These are phyloP conservation scores for Candida rishiriensis DNA, from an alignment of 805 yeast genomes.

Conservation along the genomic window DNA sequence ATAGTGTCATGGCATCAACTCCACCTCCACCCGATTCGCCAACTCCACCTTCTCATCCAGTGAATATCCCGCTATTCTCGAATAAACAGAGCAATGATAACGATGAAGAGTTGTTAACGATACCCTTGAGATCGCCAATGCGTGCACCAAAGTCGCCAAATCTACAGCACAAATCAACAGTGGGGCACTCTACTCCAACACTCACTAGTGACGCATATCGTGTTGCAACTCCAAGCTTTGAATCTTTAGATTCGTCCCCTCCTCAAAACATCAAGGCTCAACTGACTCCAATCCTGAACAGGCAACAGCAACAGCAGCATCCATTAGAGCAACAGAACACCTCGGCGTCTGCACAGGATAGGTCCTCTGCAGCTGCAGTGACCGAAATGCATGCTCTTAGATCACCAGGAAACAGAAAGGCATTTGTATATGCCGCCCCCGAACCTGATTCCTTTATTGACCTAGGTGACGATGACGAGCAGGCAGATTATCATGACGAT, in stretches of 20 bases:
- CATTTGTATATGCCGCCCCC: constrained; percentile 14
- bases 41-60: neutral
- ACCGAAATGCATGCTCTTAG: constrained; percentile 5
- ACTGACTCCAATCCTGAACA: neutral
- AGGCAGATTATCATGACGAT: neutral
- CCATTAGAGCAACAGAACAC: neutral
- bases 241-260: too few species aligned
- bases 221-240: too few species aligned
- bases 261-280: too few species aligned
- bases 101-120: constrained; percentile 20
- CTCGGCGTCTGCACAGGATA: neutral
- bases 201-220: too few species aligned
- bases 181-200: too few species aligned
- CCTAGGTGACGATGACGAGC: constrained; percentile 14
- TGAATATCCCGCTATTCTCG: neutral
- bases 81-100: constrained; percentile 5
- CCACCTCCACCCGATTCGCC: neutral
- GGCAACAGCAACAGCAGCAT: neutral
- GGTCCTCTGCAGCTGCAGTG: neutral
- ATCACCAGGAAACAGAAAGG: constrained; percentile 20
- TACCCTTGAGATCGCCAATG: constrained; percentile 30
- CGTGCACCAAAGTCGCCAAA: constrained; percentile 11
- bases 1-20: too few species aligned
- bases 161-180: constrained; percentile 5
- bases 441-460: constrained; percentile 19